A percentile compares a stretch with the other conserved stretches of the same genome.
phyloP scores from a whole-genome alignment of 2,329 filamentous ascomycete species.

The Knoxdaviesia proteae region DNA sequence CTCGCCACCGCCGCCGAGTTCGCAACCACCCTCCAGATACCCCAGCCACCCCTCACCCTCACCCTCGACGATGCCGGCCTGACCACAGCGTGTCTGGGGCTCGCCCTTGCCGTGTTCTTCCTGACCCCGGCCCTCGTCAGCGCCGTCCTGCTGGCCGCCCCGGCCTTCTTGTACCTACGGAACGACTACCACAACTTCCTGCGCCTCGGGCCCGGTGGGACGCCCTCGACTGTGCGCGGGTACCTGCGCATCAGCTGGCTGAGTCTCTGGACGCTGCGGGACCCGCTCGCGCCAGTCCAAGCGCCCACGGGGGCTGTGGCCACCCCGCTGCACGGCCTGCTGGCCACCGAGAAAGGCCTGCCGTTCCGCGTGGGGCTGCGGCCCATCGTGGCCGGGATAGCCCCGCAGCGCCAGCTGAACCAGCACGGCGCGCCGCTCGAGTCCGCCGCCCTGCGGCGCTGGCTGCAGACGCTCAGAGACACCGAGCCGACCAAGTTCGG shows the following conservation, averaged over 20 bases:
- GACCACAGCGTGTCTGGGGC: constrained; percentile 3
- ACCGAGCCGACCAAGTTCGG: constrained; percentile 26
- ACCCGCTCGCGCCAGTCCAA: constrained; percentile 43
- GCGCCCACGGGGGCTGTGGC: constrained; percentile 18
- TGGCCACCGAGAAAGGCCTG: constrained; percentile 25
- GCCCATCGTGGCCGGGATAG: constrained; percentile 53
- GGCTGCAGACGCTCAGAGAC: constrained; percentile 28
- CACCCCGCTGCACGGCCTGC: constrained; percentile 35
- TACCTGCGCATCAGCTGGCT: constrained; percentile 57
- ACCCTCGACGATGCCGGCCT: constrained; percentile 30
- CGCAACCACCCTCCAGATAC: too few species aligned
- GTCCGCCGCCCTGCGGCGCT: constrained; percentile 31
- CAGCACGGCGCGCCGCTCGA: constrained; percentile 36
- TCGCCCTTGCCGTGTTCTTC: constrained; percentile 21
- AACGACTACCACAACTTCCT: constrained; percentile 61
- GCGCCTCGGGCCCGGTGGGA: constrained; percentile 60
- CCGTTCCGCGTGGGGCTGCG: constrained; percentile 41
- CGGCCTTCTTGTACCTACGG: constrained; percentile 28
- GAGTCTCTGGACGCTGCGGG: constrained; percentile 46
- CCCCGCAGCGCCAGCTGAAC: constrained; percentile 59
- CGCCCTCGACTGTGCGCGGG: constrained; percentile 49
- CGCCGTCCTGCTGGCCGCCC: constrained; percentile 28
- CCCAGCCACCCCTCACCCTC: constrained; percentile 27
- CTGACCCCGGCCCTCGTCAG: constrained; percentile 20
- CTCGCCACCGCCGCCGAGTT: too few species aligned